Conservation (phyloP, 2,329 filamentous ascomycete species). For the Cryphonectria naterciae region DNA sequence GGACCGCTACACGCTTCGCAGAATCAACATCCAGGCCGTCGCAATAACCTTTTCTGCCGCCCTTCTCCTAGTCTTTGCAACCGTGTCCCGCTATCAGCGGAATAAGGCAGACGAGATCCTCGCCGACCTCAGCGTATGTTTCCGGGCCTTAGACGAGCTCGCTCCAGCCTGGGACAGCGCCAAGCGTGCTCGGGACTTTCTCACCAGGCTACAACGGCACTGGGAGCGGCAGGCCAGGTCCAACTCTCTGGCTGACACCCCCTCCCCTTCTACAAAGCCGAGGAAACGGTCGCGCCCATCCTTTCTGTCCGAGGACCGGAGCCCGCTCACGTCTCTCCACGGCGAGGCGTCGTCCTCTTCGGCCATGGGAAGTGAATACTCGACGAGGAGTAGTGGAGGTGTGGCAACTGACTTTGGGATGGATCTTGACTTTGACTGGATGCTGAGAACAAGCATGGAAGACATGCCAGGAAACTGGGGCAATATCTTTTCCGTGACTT, state of each 20-base stretch:
- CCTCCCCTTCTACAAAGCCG: background rate
- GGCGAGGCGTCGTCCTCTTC: too few relatives aligned
- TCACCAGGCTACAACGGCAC: conserved; percentile 9
- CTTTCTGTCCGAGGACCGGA: background rate
- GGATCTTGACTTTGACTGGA: conserved; percentile 17
- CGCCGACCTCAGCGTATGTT: conserved; percentile 27
- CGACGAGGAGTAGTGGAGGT: background rate
- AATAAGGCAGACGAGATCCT: conserved; percentile 26
- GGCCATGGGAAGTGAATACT: too few relatives aligned
- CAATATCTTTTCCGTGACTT: background rate
- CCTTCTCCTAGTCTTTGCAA: conserved; percentile 29
- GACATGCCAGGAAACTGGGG: conserved; percentile 12
- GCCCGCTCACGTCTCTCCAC: background rate
- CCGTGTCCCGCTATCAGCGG: conserved; percentile 12
- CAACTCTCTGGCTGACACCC: background rate
- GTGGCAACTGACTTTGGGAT: conserved; percentile 2
- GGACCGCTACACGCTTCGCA: conserved; percentile 25
- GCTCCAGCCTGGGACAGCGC: conserved; percentile 23
- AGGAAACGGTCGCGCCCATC: conserved; percentile 6
- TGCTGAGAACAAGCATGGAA: conserved; percentile 11
- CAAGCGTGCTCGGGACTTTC: conserved; percentile 27
- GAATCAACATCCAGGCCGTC: conserved; percentile 30
- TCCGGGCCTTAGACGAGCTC: conserved; percentile 31
- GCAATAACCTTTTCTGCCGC: conserved; percentile 30
- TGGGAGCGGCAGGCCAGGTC: background rate